A percentile compares a stretch with the other conserved stretches of the same genome.
These are phyloP conservation scores for Pezicula radicicola DNA, from an alignment of 2,329 filamentous ascomycete species.

Conservation along the genomic window DNA sequence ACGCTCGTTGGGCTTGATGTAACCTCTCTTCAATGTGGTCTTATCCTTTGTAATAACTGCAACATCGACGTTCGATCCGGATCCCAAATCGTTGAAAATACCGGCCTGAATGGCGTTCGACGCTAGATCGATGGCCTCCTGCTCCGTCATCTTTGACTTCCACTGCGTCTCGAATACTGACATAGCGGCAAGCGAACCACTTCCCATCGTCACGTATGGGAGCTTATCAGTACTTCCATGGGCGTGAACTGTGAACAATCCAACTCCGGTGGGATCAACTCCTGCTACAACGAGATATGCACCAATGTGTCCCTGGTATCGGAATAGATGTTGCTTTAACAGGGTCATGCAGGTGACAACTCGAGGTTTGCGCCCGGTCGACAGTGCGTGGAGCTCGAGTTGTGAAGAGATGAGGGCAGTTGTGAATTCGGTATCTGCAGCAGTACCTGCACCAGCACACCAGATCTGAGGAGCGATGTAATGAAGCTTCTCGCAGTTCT, in stretches of 20 bases:
- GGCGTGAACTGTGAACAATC: constrained; percentile 97
- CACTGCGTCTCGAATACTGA: constrained; percentile 96
- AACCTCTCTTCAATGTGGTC: constrained; percentile 90
- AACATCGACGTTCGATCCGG: constrained; percentile 95
- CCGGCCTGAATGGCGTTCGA: constrained; percentile 89
- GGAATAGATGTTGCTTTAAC: constrained; percentile 99
- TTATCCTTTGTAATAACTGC: constrained; percentile 94
- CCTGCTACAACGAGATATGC: constrained; percentile 97
- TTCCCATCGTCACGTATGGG: constrained; percentile 98
- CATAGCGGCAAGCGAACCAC: constrained; percentile 94
- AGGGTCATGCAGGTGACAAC: constrained; percentile 99
- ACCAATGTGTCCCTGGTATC: constrained; percentile 95
- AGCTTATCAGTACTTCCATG: constrained; percentile 98
- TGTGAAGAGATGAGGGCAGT: constrained; percentile 98
- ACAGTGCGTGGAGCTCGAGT: constrained; percentile 94
- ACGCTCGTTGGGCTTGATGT: constrained; percentile 88
- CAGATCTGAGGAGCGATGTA: constrained; percentile 99
- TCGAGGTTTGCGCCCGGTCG: constrained; percentile 91
- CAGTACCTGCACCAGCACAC: constrained; percentile 97
- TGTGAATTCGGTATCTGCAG: constrained; percentile 98
- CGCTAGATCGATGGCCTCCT: constrained; percentile 79
- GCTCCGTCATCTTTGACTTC: constrained; percentile 73
- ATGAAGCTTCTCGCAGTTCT: constrained; percentile 99
- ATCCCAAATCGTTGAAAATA: constrained; percentile 98
- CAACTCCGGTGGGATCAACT: constrained; percentile 90